Percentiles rank a stretch among this genome's conserved stretches.
These are phyloP conservation scores for Monilinia fructigena DNA, from an alignment of 2,329 filamentous ascomycete genomes.

Conservation along the genomic window DNA sequence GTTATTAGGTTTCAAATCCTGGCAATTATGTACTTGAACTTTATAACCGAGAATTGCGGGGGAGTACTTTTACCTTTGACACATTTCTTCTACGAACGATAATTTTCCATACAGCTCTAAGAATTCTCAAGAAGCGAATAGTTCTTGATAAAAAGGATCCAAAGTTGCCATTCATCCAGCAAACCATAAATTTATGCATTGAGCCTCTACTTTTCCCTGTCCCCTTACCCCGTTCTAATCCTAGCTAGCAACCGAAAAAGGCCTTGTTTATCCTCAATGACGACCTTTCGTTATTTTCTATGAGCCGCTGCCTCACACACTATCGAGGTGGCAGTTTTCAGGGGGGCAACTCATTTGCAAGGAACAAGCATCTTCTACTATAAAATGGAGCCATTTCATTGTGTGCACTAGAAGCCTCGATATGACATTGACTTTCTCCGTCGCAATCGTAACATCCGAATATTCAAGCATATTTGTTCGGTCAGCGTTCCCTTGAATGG, in stretches of 20 bases:
- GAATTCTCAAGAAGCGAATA: not conserved
- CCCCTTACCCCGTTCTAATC: too few species aligned
- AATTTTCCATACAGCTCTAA: not conserved
- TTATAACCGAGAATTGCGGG: not conserved
- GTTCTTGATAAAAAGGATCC: not conserved
- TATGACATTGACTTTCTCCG: not conserved
- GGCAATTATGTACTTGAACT: too few species aligned
- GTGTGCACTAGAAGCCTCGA: not conserved
- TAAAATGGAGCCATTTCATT: not conserved
- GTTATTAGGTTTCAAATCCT: not conserved
- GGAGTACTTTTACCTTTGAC: not conserved
- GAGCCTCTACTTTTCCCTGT: not conserved
- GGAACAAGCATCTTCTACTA: too few species aligned
- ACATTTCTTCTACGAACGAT: not conserved
- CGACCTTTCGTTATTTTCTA: not conserved
- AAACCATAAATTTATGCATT: not conserved
- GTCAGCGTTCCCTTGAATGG: too few species aligned
- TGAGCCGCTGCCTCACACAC: not conserved
- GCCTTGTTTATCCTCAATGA: not conserved
- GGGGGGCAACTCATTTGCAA: not conserved
- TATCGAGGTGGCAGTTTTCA: not conserved
- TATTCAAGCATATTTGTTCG: too few species aligned
- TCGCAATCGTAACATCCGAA: not conserved
- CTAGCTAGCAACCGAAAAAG: not conserved
- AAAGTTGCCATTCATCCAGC: not conserved